These are phyloP conservation scores for Rhynchosporium secalis DNA, from an alignment of 2,329 filamentous ascomycete species.

Conservation along the genomic window DNA sequence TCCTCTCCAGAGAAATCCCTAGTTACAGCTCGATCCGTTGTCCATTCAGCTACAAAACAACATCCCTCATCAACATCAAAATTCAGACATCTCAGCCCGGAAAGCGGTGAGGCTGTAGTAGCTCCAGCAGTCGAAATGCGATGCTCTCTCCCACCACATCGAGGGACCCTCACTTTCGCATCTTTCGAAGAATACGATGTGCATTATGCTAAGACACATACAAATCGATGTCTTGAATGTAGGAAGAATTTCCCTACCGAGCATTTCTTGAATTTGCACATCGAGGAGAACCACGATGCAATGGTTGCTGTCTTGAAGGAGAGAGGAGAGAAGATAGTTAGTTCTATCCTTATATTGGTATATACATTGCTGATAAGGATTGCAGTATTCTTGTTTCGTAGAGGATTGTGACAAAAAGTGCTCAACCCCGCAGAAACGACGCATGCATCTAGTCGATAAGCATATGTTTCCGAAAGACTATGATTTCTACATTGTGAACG, in stretches of 20 bases:
- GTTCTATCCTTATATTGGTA: slow-evolving; percentile 35
- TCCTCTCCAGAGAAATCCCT: slow-evolving; percentile 27
- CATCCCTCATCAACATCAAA: slow-evolving; percentile 47
- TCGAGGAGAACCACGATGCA: slow-evolving; percentile 88
- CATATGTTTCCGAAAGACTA: slow-evolving; percentile 88
- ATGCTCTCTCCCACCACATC: slow-evolving; percentile 81
- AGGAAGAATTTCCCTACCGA: slow-evolving; percentile 83
- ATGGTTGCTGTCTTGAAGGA: slow-evolving; percentile 71
- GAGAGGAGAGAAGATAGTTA: slow-evolving; percentile 81
- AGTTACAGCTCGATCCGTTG: slow-evolving; percentile 31
- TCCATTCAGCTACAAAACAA: slow-evolving; percentile 33
- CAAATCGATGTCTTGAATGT: slow-evolving; percentile 83
- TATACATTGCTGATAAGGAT: not conserved
- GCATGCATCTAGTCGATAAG: slow-evolving; percentile 89
- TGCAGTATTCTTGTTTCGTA: slow-evolving; percentile 83
- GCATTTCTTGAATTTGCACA: slow-evolving; percentile 78
- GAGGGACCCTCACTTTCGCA: slow-evolving; percentile 66
- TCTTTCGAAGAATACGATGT: slow-evolving; percentile 81
- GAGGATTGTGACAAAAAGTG: slow-evolving; percentile 86
- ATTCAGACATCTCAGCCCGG: slow-evolving; percentile 63
- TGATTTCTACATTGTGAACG: slow-evolving; percentile 83
- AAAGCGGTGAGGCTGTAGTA: slow-evolving; percentile 40
- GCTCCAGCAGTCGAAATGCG: slow-evolving; percentile 55
- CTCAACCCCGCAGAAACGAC: slow-evolving; percentile 77
- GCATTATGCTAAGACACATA: slow-evolving; percentile 80